Percentiles rank a stretch among this genome's conserved stretches.
phyloP scores from a whole-genome alignment of 208 protist genomes.

The Trichomonas gallinae region DNA sequence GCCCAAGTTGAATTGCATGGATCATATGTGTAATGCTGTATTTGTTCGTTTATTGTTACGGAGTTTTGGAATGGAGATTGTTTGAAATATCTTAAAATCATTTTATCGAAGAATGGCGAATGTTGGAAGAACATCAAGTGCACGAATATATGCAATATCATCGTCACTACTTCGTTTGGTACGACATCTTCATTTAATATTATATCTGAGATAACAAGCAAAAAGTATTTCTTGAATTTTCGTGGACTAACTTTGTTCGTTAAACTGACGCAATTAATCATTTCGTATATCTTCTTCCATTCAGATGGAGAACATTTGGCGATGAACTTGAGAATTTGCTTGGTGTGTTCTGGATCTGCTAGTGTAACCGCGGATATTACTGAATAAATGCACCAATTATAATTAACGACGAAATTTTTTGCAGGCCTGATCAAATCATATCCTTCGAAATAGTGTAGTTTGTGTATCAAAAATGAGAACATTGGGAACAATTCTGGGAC shows the following conservation, averaged over 20 bases:
- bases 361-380: background rate
- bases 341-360: background rate
- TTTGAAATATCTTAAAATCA: background rate
- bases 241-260: background rate
- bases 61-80: background rate
- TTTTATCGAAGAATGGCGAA: background rate
- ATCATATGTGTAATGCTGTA: background rate
- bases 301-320: background rate
- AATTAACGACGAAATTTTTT: background rate
- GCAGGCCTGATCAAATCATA: background rate
- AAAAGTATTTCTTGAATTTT: background rate
- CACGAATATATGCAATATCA: background rate
- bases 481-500: background rate
- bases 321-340: background rate
- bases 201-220: background rate
- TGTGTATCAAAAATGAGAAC: background rate
- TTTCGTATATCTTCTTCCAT: background rate
- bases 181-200: background rate
- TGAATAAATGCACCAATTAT: background rate
- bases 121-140: background rate
- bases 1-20: background rate
- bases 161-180: background rate
- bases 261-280: background rate
- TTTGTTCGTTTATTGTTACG: background rate
- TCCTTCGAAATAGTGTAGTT: background rate